Evolutionary conservation across 176 grass and related monocot genomes (phyloP).

Genomic region (Panicum miliaceum): DNA sequence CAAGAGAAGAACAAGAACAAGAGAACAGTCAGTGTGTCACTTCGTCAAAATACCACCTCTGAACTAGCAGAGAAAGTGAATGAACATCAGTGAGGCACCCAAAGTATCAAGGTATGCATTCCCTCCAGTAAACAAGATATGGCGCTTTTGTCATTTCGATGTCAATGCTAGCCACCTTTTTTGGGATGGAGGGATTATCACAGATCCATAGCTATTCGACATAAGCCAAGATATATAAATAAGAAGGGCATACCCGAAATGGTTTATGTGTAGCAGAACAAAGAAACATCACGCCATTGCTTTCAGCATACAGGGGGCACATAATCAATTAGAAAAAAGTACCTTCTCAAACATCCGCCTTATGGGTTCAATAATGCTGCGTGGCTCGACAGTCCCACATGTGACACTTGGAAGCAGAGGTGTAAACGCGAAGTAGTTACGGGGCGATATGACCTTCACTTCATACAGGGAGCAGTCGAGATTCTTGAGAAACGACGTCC

Average conservation of each 20-base stretch:
- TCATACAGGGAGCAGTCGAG: constrained; percentile 82
- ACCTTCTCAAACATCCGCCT: constrained; percentile 84
- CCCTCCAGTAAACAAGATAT: constrained; percentile 13
- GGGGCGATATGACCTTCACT: constrained; percentile 86
- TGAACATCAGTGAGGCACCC: not conserved
- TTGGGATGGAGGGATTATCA: not conserved
- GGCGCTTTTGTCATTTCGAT: not conserved
- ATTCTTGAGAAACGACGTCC: constrained; percentile 81
- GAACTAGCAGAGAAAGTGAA: not conserved
- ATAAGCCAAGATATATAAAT: not conserved
- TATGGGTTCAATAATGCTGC: constrained; percentile 86
- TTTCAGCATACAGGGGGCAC: not conserved
- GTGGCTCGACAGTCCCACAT: constrained; percentile 85
- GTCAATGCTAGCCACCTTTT: not conserved
- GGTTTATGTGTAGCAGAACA: constrained; percentile 8
- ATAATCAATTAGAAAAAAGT: constrained; percentile 1
- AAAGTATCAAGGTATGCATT: not conserved
- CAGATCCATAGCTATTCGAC: constrained; percentile 17
- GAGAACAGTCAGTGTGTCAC: not conserved
- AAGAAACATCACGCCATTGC: not conserved
- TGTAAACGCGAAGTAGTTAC: constrained; percentile 96
- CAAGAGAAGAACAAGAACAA: not conserved
- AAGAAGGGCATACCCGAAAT: not conserved
- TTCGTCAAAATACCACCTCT: not conserved
- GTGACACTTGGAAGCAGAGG: constrained; percentile 91